Evolutionary conservation across 352 stramenopile genomes (phyloP).

Genomic region (Phytopythium cucurbitacearum): DNA sequence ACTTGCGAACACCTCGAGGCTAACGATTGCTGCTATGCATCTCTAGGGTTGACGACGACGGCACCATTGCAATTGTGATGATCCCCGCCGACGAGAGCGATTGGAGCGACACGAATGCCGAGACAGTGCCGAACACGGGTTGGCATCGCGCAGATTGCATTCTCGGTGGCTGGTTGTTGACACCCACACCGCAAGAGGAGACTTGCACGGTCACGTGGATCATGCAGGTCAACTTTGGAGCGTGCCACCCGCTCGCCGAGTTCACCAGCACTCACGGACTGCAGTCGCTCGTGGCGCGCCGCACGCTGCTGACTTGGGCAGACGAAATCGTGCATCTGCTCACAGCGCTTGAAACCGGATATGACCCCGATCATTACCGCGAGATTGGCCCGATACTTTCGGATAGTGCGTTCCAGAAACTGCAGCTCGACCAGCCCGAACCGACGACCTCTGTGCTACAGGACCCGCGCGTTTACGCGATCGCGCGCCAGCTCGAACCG

Average conservation of each 20-base stretch:
- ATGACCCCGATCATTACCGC: conserved; percentile 53
- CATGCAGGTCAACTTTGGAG: conserved; percentile 73
- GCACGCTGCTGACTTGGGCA: conserved; percentile 39
- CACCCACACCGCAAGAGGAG: conserved; percentile 49
- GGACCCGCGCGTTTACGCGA: conserved; percentile 41
- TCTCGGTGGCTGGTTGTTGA: conserved; percentile 63
- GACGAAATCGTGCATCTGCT: conserved; percentile 53
- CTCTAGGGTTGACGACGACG: conserved; percentile 54
- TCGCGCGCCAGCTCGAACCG: conserved; percentile 44
- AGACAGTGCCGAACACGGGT: background rate
- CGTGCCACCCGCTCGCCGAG: conserved; percentile 44
- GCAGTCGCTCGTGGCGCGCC: conserved; percentile 25
- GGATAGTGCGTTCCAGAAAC: conserved; percentile 27
- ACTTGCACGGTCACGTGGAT: conserved; percentile 73
- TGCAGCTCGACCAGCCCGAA: conserved; percentile 35
- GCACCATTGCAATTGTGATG: conserved; percentile 59
- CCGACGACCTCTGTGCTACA: conserved; percentile 15
- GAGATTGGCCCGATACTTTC: conserved; percentile 43
- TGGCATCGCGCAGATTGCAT: conserved; percentile 52
- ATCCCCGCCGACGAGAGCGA: conserved; percentile 51
- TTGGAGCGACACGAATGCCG: conserved; percentile 9
- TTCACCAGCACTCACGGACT: conserved; percentile 46
- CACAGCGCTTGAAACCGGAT: conserved; percentile 29
- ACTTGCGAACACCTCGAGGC: background rate
- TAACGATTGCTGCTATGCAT: conserved; percentile 3